Conservation (phyloP, 371 early-diverging fungal species). For the Actinomortierella ambigua region DNA sequence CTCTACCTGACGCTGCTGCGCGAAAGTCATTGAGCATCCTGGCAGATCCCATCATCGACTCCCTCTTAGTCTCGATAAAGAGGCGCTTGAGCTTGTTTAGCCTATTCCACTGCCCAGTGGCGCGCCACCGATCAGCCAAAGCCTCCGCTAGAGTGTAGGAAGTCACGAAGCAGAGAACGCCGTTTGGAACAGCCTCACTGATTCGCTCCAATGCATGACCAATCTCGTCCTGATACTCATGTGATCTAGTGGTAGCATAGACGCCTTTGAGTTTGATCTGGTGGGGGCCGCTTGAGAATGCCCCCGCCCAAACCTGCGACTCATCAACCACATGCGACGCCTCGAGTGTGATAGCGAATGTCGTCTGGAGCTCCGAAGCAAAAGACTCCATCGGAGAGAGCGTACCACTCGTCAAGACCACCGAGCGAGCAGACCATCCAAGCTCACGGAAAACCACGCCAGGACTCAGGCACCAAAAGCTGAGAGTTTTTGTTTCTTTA, state of each 20-base stretch:
- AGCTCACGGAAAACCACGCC: conserved; percentile 66
- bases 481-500: conserved; percentile 37
- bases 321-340: conserved; percentile 25
- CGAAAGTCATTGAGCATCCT: conserved; percentile 54
- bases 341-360: conserved; percentile 21
- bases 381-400: conserved; percentile 80
- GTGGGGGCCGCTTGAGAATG: conserved; percentile 21
- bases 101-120: conserved; percentile 15
- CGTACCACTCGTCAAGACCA: conserved; percentile 89
- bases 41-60: conserved; percentile 61
- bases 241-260: conserved; percentile 8
- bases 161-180: conserved; percentile 68
- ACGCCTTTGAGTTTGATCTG: conserved; percentile 21
- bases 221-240: conserved; percentile 73
- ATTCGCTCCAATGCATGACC: conserved; percentile 62
- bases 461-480: conserved; percentile 68
- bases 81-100: conserved; percentile 30
- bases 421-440: conserved; percentile 51
- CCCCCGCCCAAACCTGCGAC: conserved; percentile 39
- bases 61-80: conserved; percentile 55
- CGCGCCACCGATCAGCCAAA: conserved; percentile 57
- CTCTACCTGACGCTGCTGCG: conserved; percentile 5
- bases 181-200: conserved; percentile 56
- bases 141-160: conserved; percentile 63
- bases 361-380: conserved; percentile 66